These are phyloP conservation scores for Paxillus ammoniavirescens DNA, from an alignment of 768 basidiomycete species.

Conservation along the genomic window DNA sequence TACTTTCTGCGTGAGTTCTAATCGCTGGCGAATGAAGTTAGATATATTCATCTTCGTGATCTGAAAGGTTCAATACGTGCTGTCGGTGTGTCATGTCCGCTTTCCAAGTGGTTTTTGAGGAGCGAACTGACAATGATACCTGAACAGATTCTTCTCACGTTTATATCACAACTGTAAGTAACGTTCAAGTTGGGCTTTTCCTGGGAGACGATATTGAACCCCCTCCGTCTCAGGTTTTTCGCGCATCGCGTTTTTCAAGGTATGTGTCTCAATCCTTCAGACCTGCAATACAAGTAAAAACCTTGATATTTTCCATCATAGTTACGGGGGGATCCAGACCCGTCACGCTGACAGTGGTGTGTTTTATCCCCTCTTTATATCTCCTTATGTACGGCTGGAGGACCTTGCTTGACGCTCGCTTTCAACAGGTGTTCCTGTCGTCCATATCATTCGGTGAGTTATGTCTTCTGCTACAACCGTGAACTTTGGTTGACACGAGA, in stretches of 20 bases:
- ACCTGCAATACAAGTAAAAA: no score
- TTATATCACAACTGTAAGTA: conserved; percentile 27
- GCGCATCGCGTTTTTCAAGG: conserved; percentile 24
- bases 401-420: not conserved
- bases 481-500: conserved; percentile 13
- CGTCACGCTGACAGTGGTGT: conserved; percentile 17
- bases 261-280: not conserved
- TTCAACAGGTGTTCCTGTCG: conserved; percentile 15
- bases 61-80: conserved; percentile 22
- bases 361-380: not conserved
- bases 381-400: not conserved
- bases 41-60: not conserved
- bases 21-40: not conserved
- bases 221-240: conserved; percentile 21
- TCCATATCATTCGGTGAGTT: conserved; percentile 22
- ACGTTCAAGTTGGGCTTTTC: not conserved
- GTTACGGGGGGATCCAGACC: conserved; percentile 19
- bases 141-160: conserved; percentile 23
- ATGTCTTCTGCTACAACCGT: not conserved
- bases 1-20: conserved; percentile 30
- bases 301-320: conserved; percentile 1
- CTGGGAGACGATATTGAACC: not conserved
- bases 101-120: not conserved
- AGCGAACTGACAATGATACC: not conserved
- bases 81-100: conserved; percentile 17